These are phyloP conservation scores for Arbutus unedo DNA, from an alignment of 148 eudicot genomes.

Conservation along the genomic window DNA sequence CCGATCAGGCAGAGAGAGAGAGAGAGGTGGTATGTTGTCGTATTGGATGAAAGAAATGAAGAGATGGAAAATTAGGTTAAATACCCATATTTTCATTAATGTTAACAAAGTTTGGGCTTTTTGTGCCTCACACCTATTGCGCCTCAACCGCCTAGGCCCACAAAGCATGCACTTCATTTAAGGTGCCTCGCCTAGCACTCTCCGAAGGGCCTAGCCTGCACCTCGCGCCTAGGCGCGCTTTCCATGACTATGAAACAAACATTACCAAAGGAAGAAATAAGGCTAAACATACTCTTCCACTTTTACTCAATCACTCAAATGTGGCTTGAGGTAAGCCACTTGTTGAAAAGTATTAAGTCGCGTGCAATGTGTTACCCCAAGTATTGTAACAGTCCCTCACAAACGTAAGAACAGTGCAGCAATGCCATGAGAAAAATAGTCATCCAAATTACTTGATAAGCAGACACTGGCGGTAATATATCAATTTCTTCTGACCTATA, in stretches of 20 bases:
- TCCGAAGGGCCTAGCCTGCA: no score
- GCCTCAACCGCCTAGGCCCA: no score
- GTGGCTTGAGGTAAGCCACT: neutral
- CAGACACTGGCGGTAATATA: neutral
- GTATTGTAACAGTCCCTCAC: neutral
- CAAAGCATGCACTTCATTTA: no score
- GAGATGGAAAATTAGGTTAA: no score
- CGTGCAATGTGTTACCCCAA: neutral
- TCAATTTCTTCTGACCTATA: conserved; percentile 28
- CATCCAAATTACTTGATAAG: neutral
- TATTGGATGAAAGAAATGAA: no score
- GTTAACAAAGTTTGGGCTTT: no score
- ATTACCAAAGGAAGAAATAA: neutral
- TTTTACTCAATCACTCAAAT: neutral
- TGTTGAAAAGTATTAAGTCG: neutral
- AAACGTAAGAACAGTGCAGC: neutral
- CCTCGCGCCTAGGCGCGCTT: no score
- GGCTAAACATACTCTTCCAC: neutral
- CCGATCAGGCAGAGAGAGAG: no score
- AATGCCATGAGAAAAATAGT: conserved; percentile 1
- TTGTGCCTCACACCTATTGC: no score
- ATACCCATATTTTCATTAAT: no score
- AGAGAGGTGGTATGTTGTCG: no score
- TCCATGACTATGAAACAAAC: neutral
- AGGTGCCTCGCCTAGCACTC: no score